Evolutionary conservation across 1,139 yeast genomes (phyloP), one percentile per base, ranked within the genome.

Genomic region (Candida pseudoviswanathii): DNA sequence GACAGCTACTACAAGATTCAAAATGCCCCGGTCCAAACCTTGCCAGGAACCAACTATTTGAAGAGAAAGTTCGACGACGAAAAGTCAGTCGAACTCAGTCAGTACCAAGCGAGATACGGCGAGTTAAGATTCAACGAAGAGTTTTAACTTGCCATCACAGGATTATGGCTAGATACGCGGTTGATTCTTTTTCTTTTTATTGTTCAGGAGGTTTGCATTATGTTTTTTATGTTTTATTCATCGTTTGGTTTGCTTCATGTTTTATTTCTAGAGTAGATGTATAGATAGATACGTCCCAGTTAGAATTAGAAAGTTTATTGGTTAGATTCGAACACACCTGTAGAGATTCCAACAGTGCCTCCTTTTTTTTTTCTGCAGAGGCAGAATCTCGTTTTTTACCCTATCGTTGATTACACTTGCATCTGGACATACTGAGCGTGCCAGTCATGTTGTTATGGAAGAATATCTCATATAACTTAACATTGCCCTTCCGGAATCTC

Each of bases 61-160:
- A 73, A 82, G 68, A 67, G 84, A 67, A 67, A 73, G 56, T 60
- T 63, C 48, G 70, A 75, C 41, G 76, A 65, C 52, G 38, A 25
- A 64, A 52, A 45, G 25, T 52, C 46, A n/a, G 29, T 43, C 4
- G 61, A 53, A 34, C 58, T 47, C 57, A 54, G 34, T 57, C 57
- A 29, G 53, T 56, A 25, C 41, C 54, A 59, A 43, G 62, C 63
- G 16, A 62, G 64, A 49, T 76, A 78, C 54, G 83, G 83, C n/a
- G 67, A 70, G 26, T 63, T 79, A 44, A 60, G 63, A 41, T 77
- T 78, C 52, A 63, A 76, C 55, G 83, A 78, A 51, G 80, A 77
- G 22, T 79, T 79, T 55, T 78, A 61, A 30, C n/a, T 6, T 1
- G 30, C 30, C 30, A 27, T 8, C 6, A 8, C 9, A 27, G 30